Conservation (phyloP, 208 protist genomes). For the Crithidia acanthocephali region DNA sequence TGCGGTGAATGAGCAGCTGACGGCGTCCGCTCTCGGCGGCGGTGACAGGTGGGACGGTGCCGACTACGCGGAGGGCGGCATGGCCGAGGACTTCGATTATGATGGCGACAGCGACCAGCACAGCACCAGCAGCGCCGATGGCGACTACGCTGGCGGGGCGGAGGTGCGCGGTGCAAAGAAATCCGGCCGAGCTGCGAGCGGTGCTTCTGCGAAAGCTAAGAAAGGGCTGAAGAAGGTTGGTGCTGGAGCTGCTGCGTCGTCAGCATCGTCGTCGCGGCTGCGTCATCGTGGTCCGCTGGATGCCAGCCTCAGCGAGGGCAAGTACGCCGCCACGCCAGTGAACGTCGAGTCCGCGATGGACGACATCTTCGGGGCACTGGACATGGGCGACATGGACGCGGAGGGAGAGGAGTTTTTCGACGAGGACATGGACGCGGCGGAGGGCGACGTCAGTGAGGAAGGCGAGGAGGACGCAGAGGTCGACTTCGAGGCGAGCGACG, state of each 20-base stretch:
- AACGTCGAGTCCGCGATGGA: constrained; percentile 70
- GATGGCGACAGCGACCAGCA: constrained; percentile 14
- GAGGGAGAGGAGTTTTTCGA: constrained; percentile 53
- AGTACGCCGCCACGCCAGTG: constrained; percentile 67
- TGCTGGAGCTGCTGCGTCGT: neutral
- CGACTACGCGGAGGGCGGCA: constrained; percentile 26
- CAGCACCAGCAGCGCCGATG: constrained; percentile 10
- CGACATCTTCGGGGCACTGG: constrained; percentile 77
- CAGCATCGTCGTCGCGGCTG: constrained; percentile 36
- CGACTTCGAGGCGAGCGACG: constrained; percentile 6
- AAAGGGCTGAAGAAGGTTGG: neutral
- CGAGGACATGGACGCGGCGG: constrained; percentile 20
- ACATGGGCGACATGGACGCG: constrained; percentile 78
- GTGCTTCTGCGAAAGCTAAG: constrained; percentile 5
- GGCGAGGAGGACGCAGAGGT: constrained; percentile 21
- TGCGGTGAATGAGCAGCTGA: constrained; percentile 74
- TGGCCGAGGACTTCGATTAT: constrained; percentile 48
- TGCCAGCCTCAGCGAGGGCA: constrained; percentile 52
- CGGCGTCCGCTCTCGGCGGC: neutral
- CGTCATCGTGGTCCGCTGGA: constrained; percentile 82
- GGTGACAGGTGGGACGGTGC: constrained; percentile 14
- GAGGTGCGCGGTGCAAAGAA: neutral
- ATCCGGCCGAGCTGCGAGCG: neutral
- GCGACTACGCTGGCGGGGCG: constrained; percentile 8
- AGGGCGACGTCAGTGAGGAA: neutral